Conservation (phyloP, 139 green algal species). For the Tetraselmis chui region DNA sequence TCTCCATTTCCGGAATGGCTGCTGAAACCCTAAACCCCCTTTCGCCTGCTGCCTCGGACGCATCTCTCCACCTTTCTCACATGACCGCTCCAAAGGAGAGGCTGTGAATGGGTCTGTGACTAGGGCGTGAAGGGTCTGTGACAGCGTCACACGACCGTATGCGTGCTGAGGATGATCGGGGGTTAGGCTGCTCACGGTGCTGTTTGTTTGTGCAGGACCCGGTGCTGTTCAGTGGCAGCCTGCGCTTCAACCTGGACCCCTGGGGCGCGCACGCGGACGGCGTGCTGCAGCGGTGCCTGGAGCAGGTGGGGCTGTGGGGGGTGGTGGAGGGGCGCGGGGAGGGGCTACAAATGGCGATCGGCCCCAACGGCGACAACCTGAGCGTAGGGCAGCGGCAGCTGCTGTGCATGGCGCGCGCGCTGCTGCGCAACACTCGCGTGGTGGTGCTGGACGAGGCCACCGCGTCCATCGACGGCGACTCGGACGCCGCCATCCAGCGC, state of each 20-base stretch:
- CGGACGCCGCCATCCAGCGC: conserved; percentile 54
- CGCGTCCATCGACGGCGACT: conserved; percentile 78
- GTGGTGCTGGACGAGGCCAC: conserved; percentile 94
- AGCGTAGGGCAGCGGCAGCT: conserved; percentile 84
- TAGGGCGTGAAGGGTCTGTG: too few species aligned
- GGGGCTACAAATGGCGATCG: conserved; percentile 44
- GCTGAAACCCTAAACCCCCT: too few species aligned
- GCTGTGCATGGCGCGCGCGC: conserved; percentile 82
- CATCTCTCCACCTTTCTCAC: too few species aligned
- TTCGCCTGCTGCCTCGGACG: too few species aligned
- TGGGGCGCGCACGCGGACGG: conserved; percentile 45
- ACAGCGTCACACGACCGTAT: too few species aligned
- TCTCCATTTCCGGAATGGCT: too few species aligned
- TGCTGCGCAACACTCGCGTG: conserved; percentile 61
- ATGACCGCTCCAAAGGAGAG: too few species aligned
- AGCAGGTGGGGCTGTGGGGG: not conserved
- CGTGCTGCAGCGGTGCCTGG: conserved; percentile 39
- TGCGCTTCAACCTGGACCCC: conserved; percentile 78
- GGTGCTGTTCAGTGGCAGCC: conserved; percentile 70
- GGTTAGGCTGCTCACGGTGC: too few species aligned
- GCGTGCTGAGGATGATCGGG: too few species aligned
- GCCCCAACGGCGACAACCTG: conserved; percentile 78
- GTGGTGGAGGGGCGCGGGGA: conserved; percentile 20
- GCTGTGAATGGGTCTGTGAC: too few species aligned
- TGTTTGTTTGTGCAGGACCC: too few species aligned